These are phyloP conservation scores for Colletotrichum liriopes DNA, from an alignment of 2,329 filamentous ascomycete species.

Conservation along the genomic window DNA sequence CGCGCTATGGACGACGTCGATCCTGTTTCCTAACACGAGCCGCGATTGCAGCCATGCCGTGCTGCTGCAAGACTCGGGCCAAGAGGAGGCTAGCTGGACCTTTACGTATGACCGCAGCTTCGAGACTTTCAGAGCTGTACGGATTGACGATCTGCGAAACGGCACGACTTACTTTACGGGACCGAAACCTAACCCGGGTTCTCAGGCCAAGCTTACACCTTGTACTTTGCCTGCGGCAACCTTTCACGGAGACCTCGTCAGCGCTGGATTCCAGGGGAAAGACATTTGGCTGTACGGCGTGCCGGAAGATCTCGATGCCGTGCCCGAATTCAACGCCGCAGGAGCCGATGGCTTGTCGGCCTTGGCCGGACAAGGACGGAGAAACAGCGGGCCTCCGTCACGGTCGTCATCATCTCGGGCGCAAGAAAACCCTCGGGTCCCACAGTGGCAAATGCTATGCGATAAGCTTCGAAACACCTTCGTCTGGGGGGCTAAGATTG, in stretches of 20 bases:
- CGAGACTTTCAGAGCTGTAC: conserved; percentile 83
- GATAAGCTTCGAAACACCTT: conserved; percentile 81
- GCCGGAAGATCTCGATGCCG: conserved; percentile 79
- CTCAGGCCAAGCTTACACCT: conserved; percentile 74
- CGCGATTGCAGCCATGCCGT: conserved; percentile 84
- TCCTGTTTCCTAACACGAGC: conserved; percentile 86
- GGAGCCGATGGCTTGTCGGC: conserved; percentile 49
- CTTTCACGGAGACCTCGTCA: conserved; percentile 79
- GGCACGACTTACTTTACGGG: conserved; percentile 86
- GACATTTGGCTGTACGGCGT: conserved; percentile 87
- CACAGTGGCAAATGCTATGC: conserved; percentile 79
- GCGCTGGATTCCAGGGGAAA: conserved; percentile 80
- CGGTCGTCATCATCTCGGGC: conserved; percentile 56
- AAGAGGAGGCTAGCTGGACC: conserved; percentile 80
- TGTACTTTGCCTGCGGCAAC: conserved; percentile 79
- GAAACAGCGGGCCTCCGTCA: conserved; percentile 59
- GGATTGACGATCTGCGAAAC: conserved; percentile 81
- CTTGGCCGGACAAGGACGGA: conserved; percentile 50
- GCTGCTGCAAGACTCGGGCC: conserved; percentile 73
- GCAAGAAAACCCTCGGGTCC: conserved; percentile 61
- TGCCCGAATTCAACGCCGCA: conserved; percentile 60
- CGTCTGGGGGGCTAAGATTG: conserved; percentile 76
- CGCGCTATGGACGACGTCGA: conserved; percentile 88
- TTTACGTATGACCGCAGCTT: conserved; percentile 85
- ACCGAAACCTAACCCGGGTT: conserved; percentile 68